Percentiles rank a stretch among this genome's conserved stretches.
These are phyloP conservation scores for Talaromyces sp. DNA, from an alignment of 2,329 filamentous ascomycete genomes.

Conservation along the genomic window DNA sequence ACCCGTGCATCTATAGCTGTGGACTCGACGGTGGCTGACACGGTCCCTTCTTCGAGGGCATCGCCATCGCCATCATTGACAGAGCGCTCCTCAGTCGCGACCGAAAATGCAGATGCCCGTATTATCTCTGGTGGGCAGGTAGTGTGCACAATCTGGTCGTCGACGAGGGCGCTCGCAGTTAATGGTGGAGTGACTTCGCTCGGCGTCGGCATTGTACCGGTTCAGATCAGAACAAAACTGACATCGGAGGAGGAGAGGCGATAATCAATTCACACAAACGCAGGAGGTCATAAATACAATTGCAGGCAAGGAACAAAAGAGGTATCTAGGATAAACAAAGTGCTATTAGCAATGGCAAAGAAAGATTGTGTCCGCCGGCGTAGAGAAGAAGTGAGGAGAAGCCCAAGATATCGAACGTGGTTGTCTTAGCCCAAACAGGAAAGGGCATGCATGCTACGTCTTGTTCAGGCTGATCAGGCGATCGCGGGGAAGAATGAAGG, in stretches of 20 bases:
- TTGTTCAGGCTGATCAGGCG: slow-evolving; percentile 26
- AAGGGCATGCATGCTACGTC: slow-evolving; percentile 26
- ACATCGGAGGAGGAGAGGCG: slow-evolving; percentile 37
- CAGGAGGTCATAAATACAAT: background rate
- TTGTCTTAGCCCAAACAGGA: slow-evolving; percentile 18
- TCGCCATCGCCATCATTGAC: slow-evolving; percentile 20
- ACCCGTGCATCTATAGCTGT: slow-evolving; percentile 10
- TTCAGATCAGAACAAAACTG: slow-evolving; percentile 37
- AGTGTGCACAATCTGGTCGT: slow-evolving; percentile 41
- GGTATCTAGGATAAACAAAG: background rate
- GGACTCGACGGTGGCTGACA: slow-evolving; percentile 28
- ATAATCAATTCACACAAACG: slow-evolving; percentile 25
- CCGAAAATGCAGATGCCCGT: slow-evolving; percentile 34
- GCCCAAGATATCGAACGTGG: slow-evolving; percentile 10
- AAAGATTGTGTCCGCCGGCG: background rate
- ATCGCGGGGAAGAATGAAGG: slow-evolving; percentile 36
- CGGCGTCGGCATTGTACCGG: slow-evolving; percentile 51
- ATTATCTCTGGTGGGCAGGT: slow-evolving; percentile 53
- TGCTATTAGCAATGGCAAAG: background rate
- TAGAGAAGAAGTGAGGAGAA: slow-evolving; percentile 22
- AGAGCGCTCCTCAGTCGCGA: slow-evolving; percentile 30
- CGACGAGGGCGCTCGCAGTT: slow-evolving; percentile 45
- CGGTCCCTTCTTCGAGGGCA: slow-evolving; percentile 31
- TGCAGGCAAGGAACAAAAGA: slow-evolving; percentile 8
- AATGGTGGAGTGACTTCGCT: slow-evolving; percentile 45